Conservation (phyloP, 2,329 filamentous ascomycete species). For the Talaromyces sp. region DNA sequence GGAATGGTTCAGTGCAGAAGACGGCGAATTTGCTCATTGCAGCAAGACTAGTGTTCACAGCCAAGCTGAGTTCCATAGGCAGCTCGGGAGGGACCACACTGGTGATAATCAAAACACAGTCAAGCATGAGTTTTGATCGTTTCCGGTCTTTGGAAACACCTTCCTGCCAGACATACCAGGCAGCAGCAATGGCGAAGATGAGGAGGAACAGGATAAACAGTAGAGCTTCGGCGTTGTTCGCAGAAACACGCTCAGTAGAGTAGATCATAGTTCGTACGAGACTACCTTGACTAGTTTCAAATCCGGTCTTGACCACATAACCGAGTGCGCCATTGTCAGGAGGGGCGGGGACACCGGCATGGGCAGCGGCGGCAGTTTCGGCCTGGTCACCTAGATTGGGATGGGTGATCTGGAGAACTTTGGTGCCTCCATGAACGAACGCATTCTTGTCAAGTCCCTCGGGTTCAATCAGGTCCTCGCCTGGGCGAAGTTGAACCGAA, state of each 20-base stretch:
- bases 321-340: conserved; percentile 93
- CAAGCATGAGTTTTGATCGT: conserved; percentile 91
- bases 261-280: conserved; percentile 99
- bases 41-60: conserved; percentile 94
- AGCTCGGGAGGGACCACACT: conserved; percentile 97
- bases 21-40: conserved; percentile 93
- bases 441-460: conserved; percentile 95
- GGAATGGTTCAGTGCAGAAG: conserved; percentile 98
- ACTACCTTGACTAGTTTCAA: conserved; percentile 96
- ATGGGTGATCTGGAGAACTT: conserved; percentile 92
- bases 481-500: conserved; percentile 83
- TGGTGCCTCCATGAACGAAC: conserved; percentile 94
- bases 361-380: conserved; percentile 57
- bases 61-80: conserved; percentile 95
- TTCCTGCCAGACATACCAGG: conserved; percentile 98
- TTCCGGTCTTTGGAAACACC: conserved; percentile 92
- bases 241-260: conserved; percentile 97
- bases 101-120: conserved; percentile 95
- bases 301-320: conserved; percentile 93
- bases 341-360: conserved; percentile 72
- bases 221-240: conserved; percentile 93
- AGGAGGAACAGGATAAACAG: conserved; percentile 96
- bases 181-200: conserved; percentile 92
- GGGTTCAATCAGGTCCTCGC: conserved; percentile 72
- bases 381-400: conserved; percentile 68